Conservation (phyloP, 148 eudicot genomes). For the Fallopia convolvulus region DNA sequence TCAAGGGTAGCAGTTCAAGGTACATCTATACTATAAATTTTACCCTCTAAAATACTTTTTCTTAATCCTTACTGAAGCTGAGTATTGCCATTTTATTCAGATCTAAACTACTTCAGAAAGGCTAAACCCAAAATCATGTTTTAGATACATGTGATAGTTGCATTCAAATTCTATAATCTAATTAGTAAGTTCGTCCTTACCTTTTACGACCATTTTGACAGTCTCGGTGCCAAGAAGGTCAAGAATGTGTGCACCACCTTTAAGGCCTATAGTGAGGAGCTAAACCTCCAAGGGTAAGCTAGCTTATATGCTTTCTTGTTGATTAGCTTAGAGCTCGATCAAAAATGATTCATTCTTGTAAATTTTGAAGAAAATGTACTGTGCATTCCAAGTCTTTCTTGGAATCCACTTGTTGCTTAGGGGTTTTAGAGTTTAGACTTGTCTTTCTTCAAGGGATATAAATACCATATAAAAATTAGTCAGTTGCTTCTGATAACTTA, state of each 20-base stretch:
- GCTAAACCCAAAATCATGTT: too few species aligned
- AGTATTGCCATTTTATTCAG: background rate
- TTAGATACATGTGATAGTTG: background rate
- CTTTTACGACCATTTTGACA: background rate
- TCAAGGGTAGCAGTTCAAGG: conserved; percentile 7
- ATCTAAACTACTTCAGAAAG: too few species aligned
- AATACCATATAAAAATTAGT: background rate
- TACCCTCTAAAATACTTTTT: background rate
- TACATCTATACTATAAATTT: background rate
- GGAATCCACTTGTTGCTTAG: background rate
- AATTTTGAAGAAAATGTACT: background rate
- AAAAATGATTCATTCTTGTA: background rate
- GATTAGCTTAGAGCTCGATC: background rate
- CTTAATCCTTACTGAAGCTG: background rate
- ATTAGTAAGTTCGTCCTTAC: background rate
- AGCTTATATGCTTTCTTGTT: background rate
- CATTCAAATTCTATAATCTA: background rate
- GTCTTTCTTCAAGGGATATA: background rate
- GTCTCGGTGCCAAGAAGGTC: conserved; percentile 2
- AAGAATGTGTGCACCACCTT: background rate
- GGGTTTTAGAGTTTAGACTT: background rate
- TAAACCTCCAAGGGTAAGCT: background rate
- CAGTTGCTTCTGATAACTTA: background rate
- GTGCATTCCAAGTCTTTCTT: background rate
- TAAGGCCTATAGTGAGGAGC: background rate